Conservation (phyloP, 495 filamentous ascomycete genomes). For the Cercophora newfieldiana region DNA sequence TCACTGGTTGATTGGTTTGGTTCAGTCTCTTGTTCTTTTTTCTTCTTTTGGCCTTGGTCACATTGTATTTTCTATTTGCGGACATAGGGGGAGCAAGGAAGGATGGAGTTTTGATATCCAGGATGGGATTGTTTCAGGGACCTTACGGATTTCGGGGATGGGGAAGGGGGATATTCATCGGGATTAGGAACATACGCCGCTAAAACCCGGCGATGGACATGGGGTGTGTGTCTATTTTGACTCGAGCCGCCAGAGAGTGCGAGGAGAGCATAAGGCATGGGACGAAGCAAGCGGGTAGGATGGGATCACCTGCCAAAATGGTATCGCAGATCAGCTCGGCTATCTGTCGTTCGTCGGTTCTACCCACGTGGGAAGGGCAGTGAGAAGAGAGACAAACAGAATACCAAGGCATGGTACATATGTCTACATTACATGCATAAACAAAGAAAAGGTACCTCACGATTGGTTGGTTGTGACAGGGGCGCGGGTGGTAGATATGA, state of each 20-base stretch:
- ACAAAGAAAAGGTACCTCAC: too few relatives aligned
- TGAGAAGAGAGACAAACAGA: background rate
- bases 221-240: background rate
- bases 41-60: background rate
- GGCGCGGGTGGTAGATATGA: background rate
- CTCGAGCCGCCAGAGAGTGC: background rate
- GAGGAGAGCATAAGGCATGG: background rate
- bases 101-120: background rate
- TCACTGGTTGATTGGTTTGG: conserved; percentile 12
- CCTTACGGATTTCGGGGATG: background rate
- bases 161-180: background rate
- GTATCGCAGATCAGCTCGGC: background rate
- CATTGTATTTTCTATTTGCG: background rate
- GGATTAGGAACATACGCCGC: background rate
- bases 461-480: background rate
- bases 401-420: background rate
- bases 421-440: background rate
- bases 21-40: background rate
- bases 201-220: background rate
- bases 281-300: background rate
- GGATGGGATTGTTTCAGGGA: background rate
- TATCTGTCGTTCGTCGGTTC: background rate
- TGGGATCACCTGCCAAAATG: background rate
- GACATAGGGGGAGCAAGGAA: background rate
- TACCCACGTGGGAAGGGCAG: background rate